Evolutionary conservation across 208 protist genomes (phyloP).

Genomic region (Trypanosoma theileri): DNA sequence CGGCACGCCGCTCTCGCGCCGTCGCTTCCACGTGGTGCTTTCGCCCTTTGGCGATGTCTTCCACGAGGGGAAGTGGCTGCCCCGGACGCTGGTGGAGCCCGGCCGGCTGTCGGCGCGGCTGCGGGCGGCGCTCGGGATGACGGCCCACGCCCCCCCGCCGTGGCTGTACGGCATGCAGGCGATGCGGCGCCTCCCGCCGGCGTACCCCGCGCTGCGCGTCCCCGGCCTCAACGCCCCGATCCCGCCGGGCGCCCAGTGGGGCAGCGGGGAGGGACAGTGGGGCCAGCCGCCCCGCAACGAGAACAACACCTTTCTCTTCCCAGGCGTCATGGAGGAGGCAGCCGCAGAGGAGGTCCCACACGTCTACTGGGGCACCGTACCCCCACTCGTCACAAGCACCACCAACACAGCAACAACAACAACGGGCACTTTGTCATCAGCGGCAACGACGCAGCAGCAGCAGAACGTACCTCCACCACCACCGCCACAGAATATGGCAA

Average conservation of each 20-base stretch:
- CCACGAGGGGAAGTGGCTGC: constrained; percentile 97
- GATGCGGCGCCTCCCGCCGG: constrained; percentile 97
- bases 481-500: constrained; percentile 12
- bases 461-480: neutral
- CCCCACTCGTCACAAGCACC: constrained; percentile 21
- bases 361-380: constrained; percentile 51
- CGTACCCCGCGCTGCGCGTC: constrained; percentile 97
- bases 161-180: constrained; percentile 99
- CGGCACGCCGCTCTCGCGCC: constrained; percentile 93
- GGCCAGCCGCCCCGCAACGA: constrained; percentile 94
- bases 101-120: constrained; percentile 93
- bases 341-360: constrained; percentile 32
- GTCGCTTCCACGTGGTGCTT: constrained; percentile 82
- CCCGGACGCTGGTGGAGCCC: constrained; percentile 64
- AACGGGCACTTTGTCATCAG: neutral
- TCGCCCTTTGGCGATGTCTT: constrained; percentile 95
- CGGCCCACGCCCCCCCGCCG: constrained; percentile 91
- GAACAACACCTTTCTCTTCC: constrained; percentile 81
- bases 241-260: constrained; percentile 94
- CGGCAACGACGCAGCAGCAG: constrained; percentile 4
- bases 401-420: neutral
- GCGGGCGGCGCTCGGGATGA: constrained; percentile 97
- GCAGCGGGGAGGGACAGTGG: constrained; percentile 95
- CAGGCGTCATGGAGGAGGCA: constrained; percentile 81
- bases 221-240: constrained; percentile 99